Base-by-base conservation (phyloP, 2,329 filamentous ascomycete species). In the Ramichloridium luteum region DNA sequence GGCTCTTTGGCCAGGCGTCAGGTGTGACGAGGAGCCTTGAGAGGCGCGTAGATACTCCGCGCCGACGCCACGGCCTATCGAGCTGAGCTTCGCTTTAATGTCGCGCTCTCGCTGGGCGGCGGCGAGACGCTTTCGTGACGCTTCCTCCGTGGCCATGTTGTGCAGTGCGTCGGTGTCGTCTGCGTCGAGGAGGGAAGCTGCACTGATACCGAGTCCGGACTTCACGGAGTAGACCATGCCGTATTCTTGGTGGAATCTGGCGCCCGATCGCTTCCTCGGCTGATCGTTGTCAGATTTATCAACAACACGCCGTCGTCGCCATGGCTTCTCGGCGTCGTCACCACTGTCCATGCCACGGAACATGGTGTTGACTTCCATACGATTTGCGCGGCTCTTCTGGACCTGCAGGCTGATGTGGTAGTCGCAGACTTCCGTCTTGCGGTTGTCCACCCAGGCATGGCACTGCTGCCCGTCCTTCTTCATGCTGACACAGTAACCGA, bases 351-450 rank as follows among this genome's bases (percentile, higher is more conserved):
- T 30, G 30, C 35, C 40, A 13, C 49, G 44, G 35, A 42, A 70
- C 56, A 76, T 78, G 9, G 67, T 71, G 50, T 86, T 93, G 38
- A 94, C 68, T 49, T 93, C 85, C 64, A 86, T 77, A 20, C 86
- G 70, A 1, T 68, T 64, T 8, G 72, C 64, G 16, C 72, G 67
- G 50, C 74, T 71, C 51, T 82, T 86, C 22, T 76, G 71, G 3
- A 96, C 62, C 15, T 83, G 78, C 15, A 83, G 64, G 46, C 92
- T 85, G 44, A 93, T 74, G 56, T 98, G 90, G 46, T 80, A 98
- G 43, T 93, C 85, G 59, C 90, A 98, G 53, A 80, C 83, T 46
- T 93, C 77, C 0, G 86, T 93, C 47, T 85, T 82, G 32, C 84
- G 75, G 43, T 72, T 74, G 55, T 98, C 88, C 37, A 98, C 68